A percentile compares a stretch with the other conserved stretches of the same genome.
Evolutionary conservation across 768 basidiomycete genomes (phyloP).

Genomic region (Scleroderma citrinum): DNA sequence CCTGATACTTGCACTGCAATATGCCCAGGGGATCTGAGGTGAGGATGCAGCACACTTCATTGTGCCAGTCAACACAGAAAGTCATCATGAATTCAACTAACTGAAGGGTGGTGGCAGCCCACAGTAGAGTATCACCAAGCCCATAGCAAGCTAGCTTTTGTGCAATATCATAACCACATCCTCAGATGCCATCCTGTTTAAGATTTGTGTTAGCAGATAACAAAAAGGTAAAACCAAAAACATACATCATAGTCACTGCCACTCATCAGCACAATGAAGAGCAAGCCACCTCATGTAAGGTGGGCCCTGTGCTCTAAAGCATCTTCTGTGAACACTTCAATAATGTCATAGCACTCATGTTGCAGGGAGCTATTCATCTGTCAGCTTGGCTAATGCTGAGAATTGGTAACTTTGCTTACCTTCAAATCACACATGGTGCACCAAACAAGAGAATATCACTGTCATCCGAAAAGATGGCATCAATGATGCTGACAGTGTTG

Average conservation of each 20-base stretch:
- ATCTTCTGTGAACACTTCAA: no score
- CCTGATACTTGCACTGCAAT: background rate
- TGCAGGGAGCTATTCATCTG: background rate
- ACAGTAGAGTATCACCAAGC: no score
- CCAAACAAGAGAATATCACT: constrained; percentile 4
- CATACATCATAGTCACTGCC: constrained; percentile 5
- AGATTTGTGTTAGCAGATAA: no score
- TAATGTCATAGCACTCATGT: background rate
- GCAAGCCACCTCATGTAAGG: background rate
- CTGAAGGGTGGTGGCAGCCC: no score
- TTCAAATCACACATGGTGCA: background rate
- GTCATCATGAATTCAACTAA: no score
- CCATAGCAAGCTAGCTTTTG: no score
- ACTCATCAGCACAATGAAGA: constrained; percentile 1
- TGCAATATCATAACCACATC: no score
- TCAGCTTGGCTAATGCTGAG: background rate
- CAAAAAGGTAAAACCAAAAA: no score
- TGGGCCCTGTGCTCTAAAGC: background rate
- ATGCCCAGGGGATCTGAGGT: background rate
- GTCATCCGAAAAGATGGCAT: background rate
- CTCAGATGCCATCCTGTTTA: no score
- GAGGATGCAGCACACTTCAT: background rate
- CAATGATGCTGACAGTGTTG: background rate
- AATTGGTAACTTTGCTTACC: background rate
- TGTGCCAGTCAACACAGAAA: no score